A percentile compares a stretch with the other conserved stretches of the same genome.
These are phyloP conservation scores for Aspergillus clavatus DNA, from an alignment of 2,329 filamentous ascomycete species.

Conservation along the genomic window DNA sequence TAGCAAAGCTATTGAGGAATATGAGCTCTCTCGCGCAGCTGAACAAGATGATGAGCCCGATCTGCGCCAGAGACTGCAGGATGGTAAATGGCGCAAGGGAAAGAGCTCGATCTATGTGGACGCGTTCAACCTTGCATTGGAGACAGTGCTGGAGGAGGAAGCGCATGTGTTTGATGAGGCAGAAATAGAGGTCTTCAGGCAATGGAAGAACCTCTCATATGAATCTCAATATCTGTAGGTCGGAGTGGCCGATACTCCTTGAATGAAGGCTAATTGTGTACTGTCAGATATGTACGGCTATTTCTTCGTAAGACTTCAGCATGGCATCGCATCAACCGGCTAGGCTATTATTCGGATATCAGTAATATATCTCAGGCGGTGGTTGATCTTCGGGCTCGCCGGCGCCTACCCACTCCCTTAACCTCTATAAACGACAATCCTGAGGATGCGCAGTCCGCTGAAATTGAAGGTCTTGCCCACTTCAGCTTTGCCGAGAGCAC, in stretches of 20 bases:
- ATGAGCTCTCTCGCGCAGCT: slow-evolving; percentile 64
- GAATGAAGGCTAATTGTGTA: slow-evolving; percentile 5
- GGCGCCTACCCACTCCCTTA: slow-evolving; percentile 51
- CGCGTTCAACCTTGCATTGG: slow-evolving; percentile 87
- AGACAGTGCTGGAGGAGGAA: slow-evolving; percentile 86
- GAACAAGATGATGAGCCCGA: slow-evolving; percentile 40
- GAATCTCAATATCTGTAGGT: slow-evolving; percentile 85
- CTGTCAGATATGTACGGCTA: slow-evolving; percentile 73
- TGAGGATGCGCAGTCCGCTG: slow-evolving; percentile 46
- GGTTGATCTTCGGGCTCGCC: slow-evolving; percentile 55
- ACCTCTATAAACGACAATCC: slow-evolving; percentile 33
- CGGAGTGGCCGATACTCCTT: not conserved
- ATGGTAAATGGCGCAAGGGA: slow-evolving; percentile 65
- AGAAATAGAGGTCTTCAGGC: slow-evolving; percentile 69
- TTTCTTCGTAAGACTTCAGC: slow-evolving; percentile 87
- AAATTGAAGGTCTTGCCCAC: slow-evolving; percentile 46
- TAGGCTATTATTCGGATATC: slow-evolving; percentile 81
- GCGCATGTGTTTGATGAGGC: slow-evolving; percentile 77
- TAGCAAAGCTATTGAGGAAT: slow-evolving; percentile 70
- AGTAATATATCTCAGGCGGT: slow-evolving; percentile 66
- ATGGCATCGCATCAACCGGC: slow-evolving; percentile 77
- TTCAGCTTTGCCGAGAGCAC: slow-evolving; percentile 82
- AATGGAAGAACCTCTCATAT: slow-evolving; percentile 71
- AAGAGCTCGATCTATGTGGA: slow-evolving; percentile 93
- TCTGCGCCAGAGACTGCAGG: slow-evolving; percentile 49